A percentile compares a stretch with the other conserved stretches of the same genome.
phyloP scores from a whole-genome alignment of 768 basidiomycete species.

The Baorangia bicolor region DNA sequence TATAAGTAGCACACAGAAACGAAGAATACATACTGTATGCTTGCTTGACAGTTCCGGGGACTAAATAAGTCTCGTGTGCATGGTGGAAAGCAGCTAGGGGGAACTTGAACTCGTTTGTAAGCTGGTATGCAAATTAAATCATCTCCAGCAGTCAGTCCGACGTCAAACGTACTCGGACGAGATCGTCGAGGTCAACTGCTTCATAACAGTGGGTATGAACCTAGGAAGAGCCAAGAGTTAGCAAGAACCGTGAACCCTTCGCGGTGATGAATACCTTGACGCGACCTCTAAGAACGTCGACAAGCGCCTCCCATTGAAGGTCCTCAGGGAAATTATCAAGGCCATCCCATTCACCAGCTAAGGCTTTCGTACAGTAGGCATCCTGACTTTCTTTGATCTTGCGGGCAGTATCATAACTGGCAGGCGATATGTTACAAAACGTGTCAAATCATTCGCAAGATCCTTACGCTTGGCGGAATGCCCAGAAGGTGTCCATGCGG shows the following conservation, averaged over 20 bases:
- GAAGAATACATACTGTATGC: slow-evolving; percentile 43
- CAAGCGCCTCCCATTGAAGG: slow-evolving; percentile 70
- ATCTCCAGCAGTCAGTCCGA: neutral
- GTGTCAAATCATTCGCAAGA: neutral
- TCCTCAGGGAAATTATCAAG: slow-evolving; percentile 66
- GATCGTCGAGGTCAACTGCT: slow-evolving; percentile 65
- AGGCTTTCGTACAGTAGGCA: slow-evolving; percentile 46
- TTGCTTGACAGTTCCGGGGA: slow-evolving; percentile 76
- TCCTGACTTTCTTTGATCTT: slow-evolving; percentile 56
- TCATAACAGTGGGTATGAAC: slow-evolving; percentile 46
- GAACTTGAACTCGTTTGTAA: slow-evolving; percentile 91
- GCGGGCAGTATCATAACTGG: slow-evolving; percentile 52
- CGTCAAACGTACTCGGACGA: slow-evolving; percentile 55
- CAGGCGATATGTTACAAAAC: slow-evolving; percentile 1
- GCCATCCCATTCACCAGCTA: slow-evolving; percentile 38
- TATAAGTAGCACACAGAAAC: neutral
- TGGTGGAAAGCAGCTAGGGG: slow-evolving; percentile 81
- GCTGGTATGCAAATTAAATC: slow-evolving; percentile 37
- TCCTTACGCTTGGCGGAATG: slow-evolving; percentile 49
- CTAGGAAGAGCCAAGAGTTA: slow-evolving; percentile 14
- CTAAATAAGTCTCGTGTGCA: slow-evolving; percentile 89
- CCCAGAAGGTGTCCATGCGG: slow-evolving; percentile 51
- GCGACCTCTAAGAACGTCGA: slow-evolving; percentile 81
- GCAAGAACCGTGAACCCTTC: neutral
- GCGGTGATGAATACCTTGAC: slow-evolving; percentile 53